Base-by-base conservation (phyloP, 2,329 filamentous ascomycete species). In the Penicillium sp. region DNA sequence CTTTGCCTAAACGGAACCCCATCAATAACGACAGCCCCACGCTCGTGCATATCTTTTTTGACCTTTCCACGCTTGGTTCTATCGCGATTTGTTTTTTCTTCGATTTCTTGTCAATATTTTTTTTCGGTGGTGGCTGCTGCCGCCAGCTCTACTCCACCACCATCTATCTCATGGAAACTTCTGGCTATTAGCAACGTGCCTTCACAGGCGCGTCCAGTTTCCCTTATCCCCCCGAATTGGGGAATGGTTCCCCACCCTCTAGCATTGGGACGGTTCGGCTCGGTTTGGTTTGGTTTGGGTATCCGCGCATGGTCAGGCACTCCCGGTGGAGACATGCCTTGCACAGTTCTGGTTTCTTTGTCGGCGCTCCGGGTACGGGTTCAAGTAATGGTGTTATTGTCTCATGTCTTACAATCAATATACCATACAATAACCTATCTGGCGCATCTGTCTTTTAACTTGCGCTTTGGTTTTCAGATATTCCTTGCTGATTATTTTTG, bases 11-110 rank as follows among this genome's bases (percentile, higher is more conserved):
- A 52, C 39, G 58, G 49, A 57, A 46, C 44, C 59, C 54, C 47
- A 19, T 47, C 7, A 60, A 47, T 58, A 27, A 69, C 64, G 64
- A 68, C 64, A 70, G 63, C 52, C 37, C 36, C n/a, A 64, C 41
- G 58, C 37, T 51, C 58, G 35, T 63, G 40, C 56, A 51, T 35
- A 35, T 51, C 40, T 6, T 47, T 35, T 31, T 47, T 43, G 19
- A 19, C 22, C 14, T 24, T 35, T 58, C 31, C 14, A 43, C 39
- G 14, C 13, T 50, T 40, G 55, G 18, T 49, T 35, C n/a, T 33
- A 7, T 40, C 33, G 19, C 49, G 9, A 22, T 37, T 4, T 22
- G 14, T n/a, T 16, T 19, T 43, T 16, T 47, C 41, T 41, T 10
- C 16, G 35, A 11, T 35, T 61, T 65, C 58, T 61, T 62, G 60